Conservation (phyloP, 2,329 filamentous ascomycete species). For the Leptographium galeiforme region DNA sequence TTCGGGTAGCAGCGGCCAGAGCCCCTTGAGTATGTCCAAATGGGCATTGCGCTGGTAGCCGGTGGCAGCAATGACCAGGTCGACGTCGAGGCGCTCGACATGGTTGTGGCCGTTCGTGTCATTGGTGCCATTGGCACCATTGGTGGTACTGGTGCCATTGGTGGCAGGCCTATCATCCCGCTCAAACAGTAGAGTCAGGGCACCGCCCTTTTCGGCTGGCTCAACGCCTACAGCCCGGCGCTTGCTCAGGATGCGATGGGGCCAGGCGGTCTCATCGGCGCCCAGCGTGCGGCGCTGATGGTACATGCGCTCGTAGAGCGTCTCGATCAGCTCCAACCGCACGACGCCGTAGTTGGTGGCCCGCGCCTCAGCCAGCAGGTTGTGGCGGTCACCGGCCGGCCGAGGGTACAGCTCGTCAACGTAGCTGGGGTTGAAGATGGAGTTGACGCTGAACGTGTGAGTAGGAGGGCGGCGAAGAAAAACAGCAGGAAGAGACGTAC, state of each 20-base stretch:
- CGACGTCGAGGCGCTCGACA: slow-evolving; percentile 56
- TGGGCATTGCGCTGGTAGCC: slow-evolving; percentile 73
- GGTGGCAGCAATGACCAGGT: slow-evolving; percentile 74
- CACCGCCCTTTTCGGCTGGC: slow-evolving; percentile 26
- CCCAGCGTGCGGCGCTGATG: slow-evolving; percentile 62
- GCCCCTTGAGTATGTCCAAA: slow-evolving; percentile 56
- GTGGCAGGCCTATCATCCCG: slow-evolving; percentile 14
- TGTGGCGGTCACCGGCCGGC: slow-evolving; percentile 46
- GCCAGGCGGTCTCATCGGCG: slow-evolving; percentile 60
- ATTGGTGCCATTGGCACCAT: slow-evolving; percentile 13
- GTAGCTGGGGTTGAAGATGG: slow-evolving; percentile 84
- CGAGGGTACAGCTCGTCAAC: slow-evolving; percentile 65
- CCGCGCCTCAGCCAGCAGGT: slow-evolving; percentile 53
- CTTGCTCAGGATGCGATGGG: slow-evolving; percentile 63
- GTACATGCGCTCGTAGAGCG: slow-evolving; percentile 79
- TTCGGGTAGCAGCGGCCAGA: slow-evolving; percentile 52
- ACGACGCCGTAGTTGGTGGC: slow-evolving; percentile 94
- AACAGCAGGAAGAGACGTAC: slow-evolving; percentile 39
- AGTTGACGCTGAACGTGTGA: slow-evolving; percentile 58
- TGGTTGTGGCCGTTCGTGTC: slow-evolving; percentile 12
- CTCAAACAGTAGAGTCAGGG: slow-evolving; percentile 46
- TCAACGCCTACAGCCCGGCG: slow-evolving; percentile 52
- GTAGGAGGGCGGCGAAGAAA: background rate
- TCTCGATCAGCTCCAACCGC: slow-evolving; percentile 76
- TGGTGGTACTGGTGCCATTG: background rate